Evolutionary conservation across 192 early-diverging fungal species (phyloP).

Genomic region (Bifiguratus adelaidae): DNA sequence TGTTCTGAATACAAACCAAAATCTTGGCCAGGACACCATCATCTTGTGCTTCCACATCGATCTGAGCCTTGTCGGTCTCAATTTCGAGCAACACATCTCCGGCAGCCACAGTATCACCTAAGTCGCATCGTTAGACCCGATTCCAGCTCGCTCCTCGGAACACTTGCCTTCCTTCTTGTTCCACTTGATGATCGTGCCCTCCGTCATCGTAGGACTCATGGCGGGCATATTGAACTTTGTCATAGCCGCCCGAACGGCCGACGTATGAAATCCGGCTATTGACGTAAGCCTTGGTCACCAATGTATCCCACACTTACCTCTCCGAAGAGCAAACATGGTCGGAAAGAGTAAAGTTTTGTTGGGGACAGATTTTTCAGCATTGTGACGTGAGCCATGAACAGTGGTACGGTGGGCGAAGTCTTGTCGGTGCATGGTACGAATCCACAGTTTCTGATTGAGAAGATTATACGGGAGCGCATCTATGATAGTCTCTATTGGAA

Average conservation of each 20-base stretch:
- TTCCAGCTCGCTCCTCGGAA: background rate
- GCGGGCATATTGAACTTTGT: conserved; percentile 80
- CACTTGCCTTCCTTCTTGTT: conserved; percentile 65
- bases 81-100: conserved; percentile 94
- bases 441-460: conserved; percentile 92
- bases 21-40: conserved; percentile 94
- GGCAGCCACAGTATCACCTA: conserved; percentile 78
- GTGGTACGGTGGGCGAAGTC: conserved; percentile 60
- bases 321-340: too few relatives aligned
- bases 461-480: conserved; percentile 82
- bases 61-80: conserved; percentile 97
- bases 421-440: conserved; percentile 76
- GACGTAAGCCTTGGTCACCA: too few relatives aligned
- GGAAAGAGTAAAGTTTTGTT: too few relatives aligned
- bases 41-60: conserved; percentile 97
- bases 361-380: too few relatives aligned
- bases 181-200: conserved; percentile 90
- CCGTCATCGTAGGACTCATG: conserved; percentile 94
- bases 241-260: conserved; percentile 30
- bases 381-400: conserved; percentile 43
- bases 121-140: too few relatives aligned
- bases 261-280: conserved; percentile 41
- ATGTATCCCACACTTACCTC: too few relatives aligned
- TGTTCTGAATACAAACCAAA: conserved; percentile 35
- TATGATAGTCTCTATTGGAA: conserved; percentile 96